Evolutionary conservation across 1,284 basidiomycete species (phyloP), one percentile per base, ranked within the genome.

Genomic region (Acaromyces ingoldii): DNA sequence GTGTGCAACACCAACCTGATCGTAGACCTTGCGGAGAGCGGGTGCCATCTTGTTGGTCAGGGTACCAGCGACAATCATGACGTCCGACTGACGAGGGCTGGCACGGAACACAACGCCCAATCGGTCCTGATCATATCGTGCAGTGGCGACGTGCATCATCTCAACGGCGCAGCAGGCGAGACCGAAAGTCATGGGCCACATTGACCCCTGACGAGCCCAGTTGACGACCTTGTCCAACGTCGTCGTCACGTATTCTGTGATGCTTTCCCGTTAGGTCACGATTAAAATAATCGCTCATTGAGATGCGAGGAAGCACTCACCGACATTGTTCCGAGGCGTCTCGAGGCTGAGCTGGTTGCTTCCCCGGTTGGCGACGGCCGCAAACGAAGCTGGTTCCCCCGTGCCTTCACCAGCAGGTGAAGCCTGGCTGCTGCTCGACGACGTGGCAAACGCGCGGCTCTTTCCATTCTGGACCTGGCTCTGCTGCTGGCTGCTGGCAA

Each of bases 141-240:
- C 91, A 37, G 93, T 92, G 49, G 95, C 95, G 88, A 95, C 91
- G 80, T 95, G 91, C 78, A 78, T 78, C 77, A 78, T 78, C 80
- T 99, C 93, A 39, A 99, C 92, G 51, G 93, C 95, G 77, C 93
- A 99, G 79, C 93, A 98, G 3, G 95, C 93, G 51, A 99, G 84
- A 78, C 91, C 91, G 58, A 91, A 96, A 42, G 92, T 97, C 91
- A 98, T 95, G 38, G 95, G 95, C 95, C 95, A 99, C 85, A 97
- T 93, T 28, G 90, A 95, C 53, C 93, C 87, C 79, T 97, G 92
- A 55, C 93, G 82, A 13, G 87, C 92, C 93, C 93, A 98, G 78
- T 98, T 98, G 69, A 87, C 88, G 38, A 98, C 83, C 80, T 97
- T 97, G 80, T 99, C 93, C 55, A 96, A 79, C 0, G 91, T 93